phyloP scores from a whole-genome alignment of 352 stramenopile genomes.

The Phytophthora tentaculata region DNA sequence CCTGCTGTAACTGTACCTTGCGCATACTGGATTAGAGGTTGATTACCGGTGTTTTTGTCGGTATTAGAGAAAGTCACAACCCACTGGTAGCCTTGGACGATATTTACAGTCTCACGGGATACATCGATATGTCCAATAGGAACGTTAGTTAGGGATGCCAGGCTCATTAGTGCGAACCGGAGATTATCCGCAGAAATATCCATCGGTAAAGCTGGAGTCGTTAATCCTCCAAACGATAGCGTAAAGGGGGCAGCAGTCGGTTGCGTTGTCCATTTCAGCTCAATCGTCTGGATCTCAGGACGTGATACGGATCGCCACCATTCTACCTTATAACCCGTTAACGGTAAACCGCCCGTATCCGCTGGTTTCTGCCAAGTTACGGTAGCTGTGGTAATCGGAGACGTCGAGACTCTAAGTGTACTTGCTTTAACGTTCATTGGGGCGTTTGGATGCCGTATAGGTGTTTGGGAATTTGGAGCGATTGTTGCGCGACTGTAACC shows the following conservation, averaged over 20 bases:
- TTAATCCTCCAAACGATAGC: conserved; percentile 81
- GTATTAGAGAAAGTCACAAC: conserved; percentile 67
- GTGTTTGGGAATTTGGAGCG: conserved; percentile 60
- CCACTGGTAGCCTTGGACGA: conserved; percentile 78
- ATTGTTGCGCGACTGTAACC: conserved; percentile 71
- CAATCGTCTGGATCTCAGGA: conserved; percentile 85
- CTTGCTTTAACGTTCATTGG: conserved; percentile 69
- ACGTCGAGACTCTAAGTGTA: conserved; percentile 47
- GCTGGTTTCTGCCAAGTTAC: conserved; percentile 78
- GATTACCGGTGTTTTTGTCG: conserved; percentile 50
- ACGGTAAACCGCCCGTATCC: conserved; percentile 55
- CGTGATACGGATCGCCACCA: conserved; percentile 69
- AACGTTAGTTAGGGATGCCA: conserved; percentile 48
- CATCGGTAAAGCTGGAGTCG: conserved; percentile 71
- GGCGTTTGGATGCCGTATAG: conserved; percentile 51
- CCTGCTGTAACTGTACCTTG: conserved; percentile 29
- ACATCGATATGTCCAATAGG: conserved; percentile 61
- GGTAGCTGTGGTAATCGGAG: conserved; percentile 61
- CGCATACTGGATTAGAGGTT: conserved; percentile 69
- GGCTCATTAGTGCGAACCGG: conserved; percentile 88
- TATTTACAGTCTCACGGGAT: conserved; percentile 59
- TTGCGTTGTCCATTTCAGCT: conserved; percentile 77
- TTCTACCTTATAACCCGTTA: conserved; percentile 87
- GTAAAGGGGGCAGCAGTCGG: conserved; percentile 63
- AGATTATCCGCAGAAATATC: conserved; percentile 84